Evolutionary conservation across 2,329 filamentous ascomycete species (phyloP).

Genomic region (Biscogniauxia sp.): DNA sequence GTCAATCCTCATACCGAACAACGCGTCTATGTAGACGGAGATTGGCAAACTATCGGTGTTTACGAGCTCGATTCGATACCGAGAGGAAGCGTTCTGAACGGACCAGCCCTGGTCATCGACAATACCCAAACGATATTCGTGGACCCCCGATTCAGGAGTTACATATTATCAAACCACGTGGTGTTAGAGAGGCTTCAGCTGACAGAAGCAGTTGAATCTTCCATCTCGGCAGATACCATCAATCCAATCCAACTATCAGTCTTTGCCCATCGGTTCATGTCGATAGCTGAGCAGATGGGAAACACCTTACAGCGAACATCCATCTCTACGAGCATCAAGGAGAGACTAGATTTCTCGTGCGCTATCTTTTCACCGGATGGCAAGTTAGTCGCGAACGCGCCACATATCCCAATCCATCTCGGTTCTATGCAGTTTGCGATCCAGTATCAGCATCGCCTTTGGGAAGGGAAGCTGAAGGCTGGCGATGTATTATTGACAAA

Average conservation of each 20-base stretch:
- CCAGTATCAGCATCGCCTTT: conserved; percentile 64
- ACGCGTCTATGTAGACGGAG: conserved; percentile 4
- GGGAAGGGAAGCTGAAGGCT: conserved; percentile 59
- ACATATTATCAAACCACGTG: conserved; percentile 34
- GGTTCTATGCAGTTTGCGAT: conserved; percentile 79
- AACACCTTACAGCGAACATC: conserved; percentile 75
- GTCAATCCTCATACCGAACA: background rate
- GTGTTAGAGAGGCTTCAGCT: conserved; percentile 33
- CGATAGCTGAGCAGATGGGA: conserved; percentile 82
- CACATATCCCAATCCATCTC: conserved; percentile 72
- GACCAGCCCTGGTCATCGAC: conserved; percentile 59
- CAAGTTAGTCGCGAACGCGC: conserved; percentile 70
- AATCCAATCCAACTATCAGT: conserved; percentile 74
- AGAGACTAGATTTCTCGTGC: conserved; percentile 75
- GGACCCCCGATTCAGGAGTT: conserved; percentile 38
- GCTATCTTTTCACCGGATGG: conserved; percentile 74
- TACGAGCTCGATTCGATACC: conserved; percentile 27
- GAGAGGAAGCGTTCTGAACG: conserved; percentile 23
- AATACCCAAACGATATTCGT: conserved; percentile 75
- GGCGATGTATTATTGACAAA: conserved; percentile 24
- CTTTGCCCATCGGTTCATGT: conserved; percentile 80
- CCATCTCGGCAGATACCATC: conserved; percentile 57
- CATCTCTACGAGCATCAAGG: conserved; percentile 77
- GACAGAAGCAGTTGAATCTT: conserved; percentile 52
- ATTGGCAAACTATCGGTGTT: conserved; percentile 21